Evolutionary conservation across 192 early-diverging fungal genomes (phyloP).

Genomic region (Coemansia sp.): DNA sequence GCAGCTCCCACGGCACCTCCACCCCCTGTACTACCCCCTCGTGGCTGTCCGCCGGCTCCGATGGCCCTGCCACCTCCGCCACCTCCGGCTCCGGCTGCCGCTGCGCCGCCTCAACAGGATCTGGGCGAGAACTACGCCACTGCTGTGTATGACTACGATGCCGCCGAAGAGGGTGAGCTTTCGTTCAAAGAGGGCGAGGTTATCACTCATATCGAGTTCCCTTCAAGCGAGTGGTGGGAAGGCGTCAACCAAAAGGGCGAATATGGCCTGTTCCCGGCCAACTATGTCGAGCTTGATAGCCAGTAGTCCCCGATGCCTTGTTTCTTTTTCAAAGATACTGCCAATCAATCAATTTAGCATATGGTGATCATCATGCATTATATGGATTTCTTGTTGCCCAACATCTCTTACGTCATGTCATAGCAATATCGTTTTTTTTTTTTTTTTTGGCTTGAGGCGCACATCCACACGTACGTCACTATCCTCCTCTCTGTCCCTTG

Average conservation of each 20-base stretch:
- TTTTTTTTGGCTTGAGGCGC: not conserved
- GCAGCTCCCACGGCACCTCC: constrained; percentile 8
- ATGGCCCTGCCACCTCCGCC: constrained; percentile 9
- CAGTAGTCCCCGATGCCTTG: not conserved
- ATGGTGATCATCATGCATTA: not conserved
- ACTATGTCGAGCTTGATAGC: constrained; percentile 40
- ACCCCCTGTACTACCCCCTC: constrained; percentile 16
- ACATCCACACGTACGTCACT: not conserved
- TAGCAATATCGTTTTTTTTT: not conserved
- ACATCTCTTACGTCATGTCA: not conserved
- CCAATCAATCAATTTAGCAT: not conserved
- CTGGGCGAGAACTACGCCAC: constrained; percentile 51
- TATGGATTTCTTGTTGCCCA: not conserved
- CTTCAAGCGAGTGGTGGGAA: constrained; percentile 92
- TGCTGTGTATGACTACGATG: constrained; percentile 82
- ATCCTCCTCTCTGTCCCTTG: not conserved
- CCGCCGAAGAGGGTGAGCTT: constrained; percentile 85
- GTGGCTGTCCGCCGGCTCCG: constrained; percentile 5
- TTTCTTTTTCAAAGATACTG: not conserved
- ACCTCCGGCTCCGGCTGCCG: constrained; percentile 16
- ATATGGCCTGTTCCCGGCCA: constrained; percentile 76
- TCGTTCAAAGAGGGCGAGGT: constrained; percentile 71
- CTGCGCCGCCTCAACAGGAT: constrained; percentile 14
- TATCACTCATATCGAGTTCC: constrained; percentile 78
- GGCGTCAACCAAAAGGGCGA: constrained; percentile 59